Evolutionary conservation across 495 filamentous ascomycete species (phyloP).

Genomic region (Neurospora hispaniola): DNA sequence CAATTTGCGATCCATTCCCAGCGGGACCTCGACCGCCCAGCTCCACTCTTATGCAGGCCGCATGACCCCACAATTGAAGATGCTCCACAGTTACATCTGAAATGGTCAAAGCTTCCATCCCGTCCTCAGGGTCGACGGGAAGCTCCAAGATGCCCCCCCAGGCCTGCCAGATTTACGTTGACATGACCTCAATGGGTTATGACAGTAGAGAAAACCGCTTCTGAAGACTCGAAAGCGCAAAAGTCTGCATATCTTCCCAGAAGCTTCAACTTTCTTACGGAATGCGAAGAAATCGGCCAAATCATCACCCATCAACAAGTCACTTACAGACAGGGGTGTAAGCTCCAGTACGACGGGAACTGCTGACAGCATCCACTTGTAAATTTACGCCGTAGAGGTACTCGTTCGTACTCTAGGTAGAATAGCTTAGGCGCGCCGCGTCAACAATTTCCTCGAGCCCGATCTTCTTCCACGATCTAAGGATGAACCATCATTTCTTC

Average conservation of each 20-base stretch:
- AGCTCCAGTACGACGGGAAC: neutral
- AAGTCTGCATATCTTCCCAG: neutral
- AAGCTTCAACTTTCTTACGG: neutral
- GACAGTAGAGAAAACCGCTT: neutral
- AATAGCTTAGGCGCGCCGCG: neutral
- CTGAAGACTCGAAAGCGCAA: neutral
- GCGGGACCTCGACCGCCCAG: neutral
- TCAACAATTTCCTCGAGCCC: neutral
- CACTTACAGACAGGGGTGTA: neutral
- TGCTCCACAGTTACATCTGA: neutral
- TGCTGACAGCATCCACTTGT: neutral
- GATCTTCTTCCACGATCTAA: neutral
- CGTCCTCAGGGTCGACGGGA: neutral
- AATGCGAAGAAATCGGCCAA: neutral
- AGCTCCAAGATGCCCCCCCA: neutral
- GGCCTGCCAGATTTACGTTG: neutral
- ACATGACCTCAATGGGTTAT: neutral
- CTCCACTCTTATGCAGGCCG: neutral
- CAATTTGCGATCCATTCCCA: neutral
- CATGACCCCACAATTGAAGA: neutral
- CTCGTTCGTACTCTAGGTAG: too few species aligned
- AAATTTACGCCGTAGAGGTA: neutral
- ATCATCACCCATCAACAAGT: neutral
- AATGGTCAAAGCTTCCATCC: neutral
- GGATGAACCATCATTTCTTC: neutral